Conservation (phyloP, 768 basidiomycete genomes). For the Lentinula edodes region DNA sequence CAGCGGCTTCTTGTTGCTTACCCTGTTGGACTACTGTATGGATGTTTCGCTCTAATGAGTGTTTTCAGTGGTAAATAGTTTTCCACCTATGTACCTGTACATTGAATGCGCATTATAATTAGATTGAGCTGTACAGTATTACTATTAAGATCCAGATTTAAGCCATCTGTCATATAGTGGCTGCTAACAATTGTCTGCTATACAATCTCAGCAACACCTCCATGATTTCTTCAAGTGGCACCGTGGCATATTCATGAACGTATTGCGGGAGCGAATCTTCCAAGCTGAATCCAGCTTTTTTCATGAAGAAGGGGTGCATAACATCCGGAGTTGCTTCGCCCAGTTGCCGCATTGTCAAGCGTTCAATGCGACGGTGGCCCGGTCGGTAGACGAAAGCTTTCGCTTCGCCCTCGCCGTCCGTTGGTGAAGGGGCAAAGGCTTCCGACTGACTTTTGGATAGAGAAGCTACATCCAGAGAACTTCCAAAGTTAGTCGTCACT, state of each 20-base stretch:
- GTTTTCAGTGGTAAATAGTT: conserved; percentile 58
- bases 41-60: conserved; percentile 89
- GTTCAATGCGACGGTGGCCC: conserved; percentile 62
- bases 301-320: conserved; percentile 85
- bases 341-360: conserved; percentile 79
- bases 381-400: conserved; percentile 45
- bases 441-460: neutral
- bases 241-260: conserved; percentile 82
- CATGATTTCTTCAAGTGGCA: conserved; percentile 80
- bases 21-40: conserved; percentile 90
- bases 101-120: neutral
- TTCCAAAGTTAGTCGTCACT: neutral
- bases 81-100: neutral
- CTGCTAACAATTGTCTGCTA: conserved; percentile 58
- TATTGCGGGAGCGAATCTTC: conserved; percentile 85
- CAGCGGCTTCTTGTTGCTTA: conserved; percentile 95
- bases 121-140: neutral
- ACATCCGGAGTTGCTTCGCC: conserved; percentile 88
- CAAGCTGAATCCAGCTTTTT: conserved; percentile 76
- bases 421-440: neutral
- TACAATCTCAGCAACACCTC: conserved; percentile 73
- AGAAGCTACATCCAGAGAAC: neutral
- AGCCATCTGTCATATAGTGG: neutral
- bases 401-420: conserved; percentile 14
- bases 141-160: neutral